Evolutionary conservation across 2,329 filamentous ascomycete genomes (phyloP), one percentile per base, ranked within the genome.

Genomic region (Arthrobotrys musiformis): DNA sequence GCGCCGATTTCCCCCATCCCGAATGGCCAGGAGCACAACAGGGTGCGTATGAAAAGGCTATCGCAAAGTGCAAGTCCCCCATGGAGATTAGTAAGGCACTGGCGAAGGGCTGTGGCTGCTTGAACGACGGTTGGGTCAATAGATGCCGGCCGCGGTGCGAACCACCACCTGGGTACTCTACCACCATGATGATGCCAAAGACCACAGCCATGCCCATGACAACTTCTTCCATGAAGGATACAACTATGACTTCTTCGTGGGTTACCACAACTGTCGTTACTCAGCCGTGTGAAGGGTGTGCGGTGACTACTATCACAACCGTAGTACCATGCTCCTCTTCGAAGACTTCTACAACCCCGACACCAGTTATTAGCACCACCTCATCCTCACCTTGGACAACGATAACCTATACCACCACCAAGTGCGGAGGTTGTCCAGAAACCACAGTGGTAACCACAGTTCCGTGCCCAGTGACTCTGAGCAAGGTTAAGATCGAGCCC

Each of bases 31-130:
- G 2, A 8, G 26, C 52, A 2, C 42, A 28, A 5, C 13, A 6
- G 8, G n/a, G 19, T 2, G 6, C 28, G 1, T 77, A 70, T 17
- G 8, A 44, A 4, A 30, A 28, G 4, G 73, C 50, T 9, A 8
- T 46, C 7, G 19, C 22, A 1, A 62, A 37, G 5, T 77, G 73
- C 28, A 48, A 46, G 22, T 37, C 42, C 4, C 6, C 44, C 1
- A 28, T 42, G 4, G 37, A 26, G 19, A 13, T 77, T 0, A 61
- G 54, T 24, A 13, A 37, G 2, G 73, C 73, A 5, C 52, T 77
- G 1, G 58, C 60, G 3, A 56, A 52, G 15, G 73, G 73, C 3
- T 77, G 73, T 19, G 73, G 73, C 5, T 77, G 73, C 35, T 11
- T 77, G 7, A 77, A 70, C 30, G 15, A 61, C 35, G 73, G 73